A percentile compares a stretch with the other conserved stretches of the same genome.
Evolutionary conservation across 2,329 filamentous ascomycete genomes (phyloP).

Genomic region (Fusarium praegraminearum): DNA sequence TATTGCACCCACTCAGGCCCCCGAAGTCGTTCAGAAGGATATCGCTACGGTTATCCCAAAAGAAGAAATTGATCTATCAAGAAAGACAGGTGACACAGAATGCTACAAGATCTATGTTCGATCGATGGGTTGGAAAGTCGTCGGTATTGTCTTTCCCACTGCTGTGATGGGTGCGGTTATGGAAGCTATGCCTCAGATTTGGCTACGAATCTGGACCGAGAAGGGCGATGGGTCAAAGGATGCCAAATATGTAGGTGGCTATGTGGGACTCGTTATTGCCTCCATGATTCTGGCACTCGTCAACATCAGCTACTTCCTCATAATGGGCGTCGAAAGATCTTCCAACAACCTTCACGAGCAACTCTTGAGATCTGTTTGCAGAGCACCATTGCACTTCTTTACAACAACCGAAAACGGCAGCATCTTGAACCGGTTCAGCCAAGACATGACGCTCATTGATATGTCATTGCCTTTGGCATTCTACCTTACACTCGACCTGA

Average conservation of each 20-base stretch:
- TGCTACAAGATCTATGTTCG: conserved; percentile 49
- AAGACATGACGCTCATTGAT: conserved; percentile 59
- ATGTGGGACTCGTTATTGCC: conserved; percentile 39
- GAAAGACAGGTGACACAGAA: conserved; percentile 48
- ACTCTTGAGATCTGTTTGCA: conserved; percentile 44
- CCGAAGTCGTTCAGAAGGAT: neutral
- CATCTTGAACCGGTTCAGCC: conserved; percentile 58
- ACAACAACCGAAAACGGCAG: conserved; percentile 56
- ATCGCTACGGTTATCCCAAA: neutral
- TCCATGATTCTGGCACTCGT: conserved; percentile 28
- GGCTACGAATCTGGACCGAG: conserved; percentile 47
- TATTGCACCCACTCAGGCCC: neutral
- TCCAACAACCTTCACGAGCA: conserved; percentile 41
- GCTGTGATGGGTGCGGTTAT: conserved; percentile 25
- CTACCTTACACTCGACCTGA: conserved; percentile 47
- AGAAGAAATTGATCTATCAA: conserved; percentile 41
- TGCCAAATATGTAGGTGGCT: conserved; percentile 41
- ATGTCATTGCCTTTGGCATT: conserved; percentile 54
- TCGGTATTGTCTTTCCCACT: conserved; percentile 32
- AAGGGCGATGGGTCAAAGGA: conserved; percentile 37
- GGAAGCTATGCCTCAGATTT: conserved; percentile 47
- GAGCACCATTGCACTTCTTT: conserved; percentile 57
- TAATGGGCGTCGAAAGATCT: conserved; percentile 42
- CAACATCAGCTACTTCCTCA: conserved; percentile 40
- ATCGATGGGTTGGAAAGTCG: conserved; percentile 43